These are phyloP conservation scores for Volvariella volvacea DNA, from an alignment of 1,284 basidiomycete species.

Conservation along the genomic window DNA sequence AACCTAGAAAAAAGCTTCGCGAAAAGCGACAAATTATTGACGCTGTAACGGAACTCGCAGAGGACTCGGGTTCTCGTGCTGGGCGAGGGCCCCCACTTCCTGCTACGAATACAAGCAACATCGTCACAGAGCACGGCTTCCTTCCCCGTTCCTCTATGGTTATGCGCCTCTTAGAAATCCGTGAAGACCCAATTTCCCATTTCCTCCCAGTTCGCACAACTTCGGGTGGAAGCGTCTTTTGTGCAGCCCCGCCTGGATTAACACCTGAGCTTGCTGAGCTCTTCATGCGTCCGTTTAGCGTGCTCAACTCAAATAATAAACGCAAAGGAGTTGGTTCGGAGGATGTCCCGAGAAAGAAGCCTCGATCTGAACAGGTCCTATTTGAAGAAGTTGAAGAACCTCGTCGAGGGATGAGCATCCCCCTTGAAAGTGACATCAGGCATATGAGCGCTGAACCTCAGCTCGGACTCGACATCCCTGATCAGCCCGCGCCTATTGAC, in stretches of 20 bases:
- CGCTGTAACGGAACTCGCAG: constrained; percentile 76
- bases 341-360: constrained; percentile 55
- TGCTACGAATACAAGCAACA: constrained; percentile 64
- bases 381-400: constrained; percentile 63
- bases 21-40: constrained; percentile 81
- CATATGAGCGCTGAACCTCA: constrained; percentile 49
- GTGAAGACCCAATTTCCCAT: constrained; percentile 77
- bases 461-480: constrained; percentile 48
- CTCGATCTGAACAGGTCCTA: constrained; percentile 45
- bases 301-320: constrained; percentile 26
- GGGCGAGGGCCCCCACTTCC: constrained; percentile 52
- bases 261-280: constrained; percentile 76
- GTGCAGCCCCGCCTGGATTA: constrained; percentile 75
- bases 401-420: constrained; percentile 57
- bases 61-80: constrained; percentile 51
- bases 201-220: constrained; percentile 79
- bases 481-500: constrained; percentile 44
- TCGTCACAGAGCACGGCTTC: constrained; percentile 74
- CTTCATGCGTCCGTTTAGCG: constrained; percentile 75
- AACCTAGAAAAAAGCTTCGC: constrained; percentile 48
- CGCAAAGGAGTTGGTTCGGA: constrained; percentile 48
- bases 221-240: constrained; percentile 68
- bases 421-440: constrained; percentile 52
- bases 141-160: constrained; percentile 79
- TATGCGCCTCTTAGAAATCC: constrained; percentile 78